Evolutionary conservation across 805 yeast genomes (phyloP), one percentile per base, ranked within the genome.

Genomic region (Zygotorulaspora chibaensis): DNA sequence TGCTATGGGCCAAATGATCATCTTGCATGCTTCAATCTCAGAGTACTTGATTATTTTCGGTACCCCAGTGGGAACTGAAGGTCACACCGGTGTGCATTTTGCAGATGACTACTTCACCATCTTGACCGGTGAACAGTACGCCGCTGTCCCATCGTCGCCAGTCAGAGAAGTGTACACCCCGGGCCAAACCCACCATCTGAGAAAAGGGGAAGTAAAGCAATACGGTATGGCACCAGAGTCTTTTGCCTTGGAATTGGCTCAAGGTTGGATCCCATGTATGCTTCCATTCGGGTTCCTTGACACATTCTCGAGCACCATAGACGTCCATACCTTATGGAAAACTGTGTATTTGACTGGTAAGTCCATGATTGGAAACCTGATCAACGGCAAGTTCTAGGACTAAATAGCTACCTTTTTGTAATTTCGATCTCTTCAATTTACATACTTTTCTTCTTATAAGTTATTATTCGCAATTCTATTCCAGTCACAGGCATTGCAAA

Each of bases 191-290:
- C 95, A 93, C 65, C 91, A 84, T 63, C 74, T 91, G 63, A 65
- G 59, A 34, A 84, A 79, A 63, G 96, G 96, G 29, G 53, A 64
- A 36, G 77, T 79, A 56, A 88, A 87, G 69, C 99, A 93, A 69
- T 93, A 93, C 66, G 56, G 80, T 23, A 87, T 93, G 95, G 84
- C 87, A 1, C 66, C 77, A 26, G 95, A 84, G 30, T 74, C 86
- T 0, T 93, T 82, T 68, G 96, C 99, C 9, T 71, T 93, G 54
- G 99, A 93, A 66, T 75, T 91, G 59, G 99, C 99, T 7, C 98
- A 91, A 71, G 99, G 99, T 49, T 93, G 96, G 95, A 87, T 93
- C 54, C 98, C 99, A 29, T 83, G 91, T 35, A 93, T 93, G 99
- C 75, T 93, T 50, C 98, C 98, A 16, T 93, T 93, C 65, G 99